Evolutionary conservation across 2,329 filamentous ascomycete species (phyloP).

Genomic region (Trichophaea hybrida): DNA sequence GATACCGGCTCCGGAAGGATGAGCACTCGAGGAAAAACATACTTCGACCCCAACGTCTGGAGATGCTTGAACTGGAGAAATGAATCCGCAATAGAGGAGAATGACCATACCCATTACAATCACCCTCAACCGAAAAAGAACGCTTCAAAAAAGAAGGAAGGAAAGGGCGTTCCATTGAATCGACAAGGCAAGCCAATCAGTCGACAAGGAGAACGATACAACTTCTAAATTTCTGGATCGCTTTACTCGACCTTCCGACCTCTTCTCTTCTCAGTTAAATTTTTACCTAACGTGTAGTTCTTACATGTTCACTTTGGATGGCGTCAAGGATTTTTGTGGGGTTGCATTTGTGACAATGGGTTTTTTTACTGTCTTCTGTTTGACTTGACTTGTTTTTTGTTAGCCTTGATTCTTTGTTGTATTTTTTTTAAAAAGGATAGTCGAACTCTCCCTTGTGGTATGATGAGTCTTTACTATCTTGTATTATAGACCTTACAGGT

Average conservation of each 20-base stretch:
- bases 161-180: constrained; percentile 30
- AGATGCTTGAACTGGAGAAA: constrained; percentile 54
- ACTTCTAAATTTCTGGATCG: constrained; percentile 29
- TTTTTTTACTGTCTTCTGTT: neutral
- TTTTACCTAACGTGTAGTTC: neutral
- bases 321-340: neutral
- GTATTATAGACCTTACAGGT: neutral
- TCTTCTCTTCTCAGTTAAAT: neutral
- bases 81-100: constrained; percentile 42
- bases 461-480: neutral
- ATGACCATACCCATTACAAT: constrained; percentile 47
- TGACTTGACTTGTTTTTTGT: neutral
- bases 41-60: constrained; percentile 40
- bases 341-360: neutral
- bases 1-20: constrained; percentile 39
- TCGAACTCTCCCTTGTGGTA: neutral
- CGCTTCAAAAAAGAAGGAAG: constrained; percentile 29
- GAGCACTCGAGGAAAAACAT: constrained; percentile 48
- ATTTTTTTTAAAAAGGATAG: neutral
- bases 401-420: neutral
- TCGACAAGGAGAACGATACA: constrained; percentile 39
- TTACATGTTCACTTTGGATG: neutral
- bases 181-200: constrained; percentile 38
- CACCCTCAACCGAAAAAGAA: constrained; percentile 36
- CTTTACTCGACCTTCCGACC: neutral